These are phyloP conservation scores for Sugiyamaella smithiae DNA, from an alignment of 805 yeast species.

Conservation along the genomic window DNA sequence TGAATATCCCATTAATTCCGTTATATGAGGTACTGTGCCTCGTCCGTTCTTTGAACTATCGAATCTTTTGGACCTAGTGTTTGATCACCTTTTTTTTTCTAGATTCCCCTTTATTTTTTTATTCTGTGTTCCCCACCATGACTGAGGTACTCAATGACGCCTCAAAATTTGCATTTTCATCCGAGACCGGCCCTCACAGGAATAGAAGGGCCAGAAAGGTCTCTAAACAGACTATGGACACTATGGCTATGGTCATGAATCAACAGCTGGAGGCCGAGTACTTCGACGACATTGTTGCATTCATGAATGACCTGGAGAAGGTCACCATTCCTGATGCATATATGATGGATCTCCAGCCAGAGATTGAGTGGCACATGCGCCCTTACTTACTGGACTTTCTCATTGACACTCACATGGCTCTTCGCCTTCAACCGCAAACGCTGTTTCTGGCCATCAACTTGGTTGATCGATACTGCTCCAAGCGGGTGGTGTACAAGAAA, in stretches of 20 bases:
- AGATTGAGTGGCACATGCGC: conserved; percentile 69
- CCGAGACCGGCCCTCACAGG: conserved; percentile 4
- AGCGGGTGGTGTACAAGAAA: conserved; percentile 75
- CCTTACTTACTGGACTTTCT: conserved; percentile 75
- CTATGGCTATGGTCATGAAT: conserved; percentile 19
- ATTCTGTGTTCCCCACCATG: background rate
- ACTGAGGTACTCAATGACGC: background rate
- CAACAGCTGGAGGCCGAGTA: conserved; percentile 34
- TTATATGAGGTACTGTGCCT: background rate
- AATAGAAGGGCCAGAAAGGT: conserved; percentile 9
- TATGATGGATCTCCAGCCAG: conserved; percentile 85
- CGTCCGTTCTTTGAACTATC: background rate
- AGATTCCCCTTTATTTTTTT: no score
- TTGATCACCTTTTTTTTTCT: background rate
- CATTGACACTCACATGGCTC: conserved; percentile 59
- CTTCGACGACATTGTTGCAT: conserved; percentile 36
- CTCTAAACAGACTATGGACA: conserved; percentile 18
- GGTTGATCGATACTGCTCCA: conserved; percentile 89
- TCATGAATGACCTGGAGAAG: conserved; percentile 35
- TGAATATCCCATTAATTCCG: background rate
- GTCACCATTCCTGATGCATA: conserved; percentile 49
- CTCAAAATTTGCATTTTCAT: conserved; percentile 2
- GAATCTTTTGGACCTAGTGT: background rate
- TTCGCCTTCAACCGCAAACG: conserved; percentile 63
- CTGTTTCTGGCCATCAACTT: conserved; percentile 67